These are phyloP conservation scores for Ceratocystis diversiconidia DNA, from an alignment of 2,329 filamentous ascomycete species.

Conservation along the genomic window DNA sequence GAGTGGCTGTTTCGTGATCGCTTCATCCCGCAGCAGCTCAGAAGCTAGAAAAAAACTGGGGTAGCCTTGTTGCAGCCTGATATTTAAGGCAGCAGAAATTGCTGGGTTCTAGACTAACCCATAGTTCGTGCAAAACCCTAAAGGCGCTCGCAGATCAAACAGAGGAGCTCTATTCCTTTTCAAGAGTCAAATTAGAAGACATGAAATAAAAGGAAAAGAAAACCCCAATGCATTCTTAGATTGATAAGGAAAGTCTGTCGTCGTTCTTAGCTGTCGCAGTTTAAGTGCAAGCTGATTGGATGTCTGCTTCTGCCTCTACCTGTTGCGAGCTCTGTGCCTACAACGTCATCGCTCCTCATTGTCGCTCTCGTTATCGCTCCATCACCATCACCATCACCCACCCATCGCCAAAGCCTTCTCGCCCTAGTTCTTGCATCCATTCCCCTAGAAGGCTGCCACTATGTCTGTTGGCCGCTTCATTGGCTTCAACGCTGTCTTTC, in stretches of 20 bases:
- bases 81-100: background rate
- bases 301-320: background rate
- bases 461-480: background rate
- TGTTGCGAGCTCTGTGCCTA: too few species aligned
- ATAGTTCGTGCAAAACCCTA: background rate
- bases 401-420: background rate
- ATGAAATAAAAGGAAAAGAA: too few species aligned
- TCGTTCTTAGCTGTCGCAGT: background rate
- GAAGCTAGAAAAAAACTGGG: background rate
- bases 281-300: background rate
- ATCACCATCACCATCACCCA: too few species aligned
- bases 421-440: background rate
- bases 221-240: background rate
- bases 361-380: too few species aligned
- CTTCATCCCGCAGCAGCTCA: background rate
- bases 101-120: background rate
- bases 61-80: constrained; percentile 5
- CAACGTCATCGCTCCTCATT: too few species aligned
- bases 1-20: background rate
- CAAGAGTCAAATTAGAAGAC: too few species aligned
- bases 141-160: background rate
- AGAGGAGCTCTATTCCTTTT: too few species aligned
- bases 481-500: background rate
- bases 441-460: background rate
- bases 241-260: background rate